A percentile compares a stretch with the other conserved stretches of the same genome.
phyloP scores from a whole-genome alignment of 176 grass and related monocot genomes.

The Rhynchospora breviuscula region DNA sequence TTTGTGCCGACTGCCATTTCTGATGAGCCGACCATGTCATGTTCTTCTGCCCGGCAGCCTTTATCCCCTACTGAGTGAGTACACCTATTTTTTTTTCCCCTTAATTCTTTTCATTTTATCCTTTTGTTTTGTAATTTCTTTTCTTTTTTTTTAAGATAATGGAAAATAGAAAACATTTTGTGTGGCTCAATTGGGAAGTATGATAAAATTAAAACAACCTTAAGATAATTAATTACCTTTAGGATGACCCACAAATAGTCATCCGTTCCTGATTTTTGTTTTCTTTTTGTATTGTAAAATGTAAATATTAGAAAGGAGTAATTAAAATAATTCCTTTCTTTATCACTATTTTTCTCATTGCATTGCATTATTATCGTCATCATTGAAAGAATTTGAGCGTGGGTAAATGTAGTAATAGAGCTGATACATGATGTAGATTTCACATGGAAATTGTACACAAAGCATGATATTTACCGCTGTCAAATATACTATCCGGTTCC shows the following conservation, averaged over 20 bases:
- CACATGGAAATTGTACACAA: background rate
- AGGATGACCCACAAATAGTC: background rate
- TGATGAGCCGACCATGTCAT: background rate
- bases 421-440: background rate
- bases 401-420: background rate
- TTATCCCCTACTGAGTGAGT: conserved; percentile 7
- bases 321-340: background rate
- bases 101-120: background rate
- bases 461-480: background rate
- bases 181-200: background rate
- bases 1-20: background rate
- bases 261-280: background rate
- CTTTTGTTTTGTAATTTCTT: background rate
- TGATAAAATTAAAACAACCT: background rate
- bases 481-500: background rate
- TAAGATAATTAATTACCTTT: background rate
- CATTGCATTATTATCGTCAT: background rate
- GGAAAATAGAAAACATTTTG: background rate
- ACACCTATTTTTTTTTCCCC: background rate
- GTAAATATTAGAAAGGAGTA: background rate
- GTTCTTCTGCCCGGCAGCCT: background rate
- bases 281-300: background rate
- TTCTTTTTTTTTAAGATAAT: background rate
- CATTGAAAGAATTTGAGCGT: background rate
- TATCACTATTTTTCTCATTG: background rate